Evolutionary conservation across 176 grass and related monocot species (phyloP).

Genomic region (Rhynchospora pubera): DNA sequence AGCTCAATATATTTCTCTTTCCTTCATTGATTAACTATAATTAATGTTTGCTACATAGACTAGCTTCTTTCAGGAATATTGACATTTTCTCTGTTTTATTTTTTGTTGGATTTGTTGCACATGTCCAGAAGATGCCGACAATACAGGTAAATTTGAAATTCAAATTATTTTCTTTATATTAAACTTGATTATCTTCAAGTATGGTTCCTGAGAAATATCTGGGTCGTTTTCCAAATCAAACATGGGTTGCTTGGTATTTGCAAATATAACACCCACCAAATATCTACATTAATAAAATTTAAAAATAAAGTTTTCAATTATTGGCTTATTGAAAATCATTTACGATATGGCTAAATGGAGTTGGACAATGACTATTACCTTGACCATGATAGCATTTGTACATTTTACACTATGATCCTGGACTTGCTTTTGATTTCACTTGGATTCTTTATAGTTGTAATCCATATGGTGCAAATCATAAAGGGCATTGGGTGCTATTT

Average conservation of each 20-base stretch:
- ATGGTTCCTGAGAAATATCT: background rate
- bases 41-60: background rate
- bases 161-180: too few relatives aligned
- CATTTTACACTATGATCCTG: background rate
- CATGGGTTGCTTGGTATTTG: background rate
- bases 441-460: background rate
- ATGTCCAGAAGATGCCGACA: slow-evolving; percentile 86
- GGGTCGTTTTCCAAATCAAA: background rate
- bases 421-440: background rate
- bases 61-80: background rate
- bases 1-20: background rate
- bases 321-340: too few relatives aligned
- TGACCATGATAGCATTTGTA: background rate
- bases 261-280: background rate
- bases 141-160: slow-evolving; percentile 58
- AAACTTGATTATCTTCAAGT: background rate
- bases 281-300: too few relatives aligned
- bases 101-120: slow-evolving; percentile 4
- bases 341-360: background rate
- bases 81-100: slow-evolving; percentile 19
- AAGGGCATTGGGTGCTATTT: background rate
- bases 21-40: background rate
- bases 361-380: background rate
- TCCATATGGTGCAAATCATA: background rate
- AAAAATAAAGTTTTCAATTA: too few relatives aligned